These are phyloP conservation scores for Chaetoceros tenuissimus DNA, from an alignment of 108 stramenopile genomes.

Conservation along the genomic window DNA sequence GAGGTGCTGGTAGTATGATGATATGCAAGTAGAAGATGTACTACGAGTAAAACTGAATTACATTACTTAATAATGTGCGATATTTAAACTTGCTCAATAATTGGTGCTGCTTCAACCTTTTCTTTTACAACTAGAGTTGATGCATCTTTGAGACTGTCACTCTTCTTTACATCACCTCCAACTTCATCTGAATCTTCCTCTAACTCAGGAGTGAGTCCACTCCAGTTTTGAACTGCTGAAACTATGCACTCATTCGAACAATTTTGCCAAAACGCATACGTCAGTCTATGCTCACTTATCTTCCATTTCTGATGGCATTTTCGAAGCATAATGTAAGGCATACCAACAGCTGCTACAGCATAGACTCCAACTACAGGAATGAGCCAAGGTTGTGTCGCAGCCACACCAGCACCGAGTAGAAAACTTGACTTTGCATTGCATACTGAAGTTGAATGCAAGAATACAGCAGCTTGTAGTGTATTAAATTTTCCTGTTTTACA, in stretches of 20 bases:
- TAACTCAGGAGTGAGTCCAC: conserved; percentile 3
- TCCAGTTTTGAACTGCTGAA: conserved; percentile 26
- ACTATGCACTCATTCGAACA: conserved; percentile 23
- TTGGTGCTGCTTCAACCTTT: too few relatives aligned
- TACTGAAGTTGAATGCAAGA: conserved; percentile 37
- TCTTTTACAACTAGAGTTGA: too few relatives aligned
- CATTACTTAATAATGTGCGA: too few relatives aligned
- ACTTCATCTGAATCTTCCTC: neutral
- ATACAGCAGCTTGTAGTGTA: conserved; percentile 31
- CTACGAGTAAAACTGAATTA: too few relatives aligned
- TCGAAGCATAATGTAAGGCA: conserved; percentile 22
- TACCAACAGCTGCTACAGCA: conserved; percentile 26
- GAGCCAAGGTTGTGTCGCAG: conserved; percentile 26
- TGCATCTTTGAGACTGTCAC: too few relatives aligned
- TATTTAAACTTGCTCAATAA: too few relatives aligned
- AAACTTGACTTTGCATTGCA: conserved; percentile 32
- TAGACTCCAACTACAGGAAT: conserved; percentile 19
- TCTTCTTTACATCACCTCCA: too few relatives aligned
- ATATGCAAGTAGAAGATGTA: neutral
- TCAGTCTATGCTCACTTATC: conserved; percentile 8
- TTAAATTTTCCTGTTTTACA: conserved; percentile 7
- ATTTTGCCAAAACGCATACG: conserved; percentile 32
- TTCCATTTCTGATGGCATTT: neutral
- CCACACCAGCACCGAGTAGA: conserved; percentile 13
- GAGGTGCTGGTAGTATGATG: neutral